phyloP scores from a whole-genome alignment of 495 filamentous ascomycete genomes.

The Symbiotaphrina buchneri region DNA sequence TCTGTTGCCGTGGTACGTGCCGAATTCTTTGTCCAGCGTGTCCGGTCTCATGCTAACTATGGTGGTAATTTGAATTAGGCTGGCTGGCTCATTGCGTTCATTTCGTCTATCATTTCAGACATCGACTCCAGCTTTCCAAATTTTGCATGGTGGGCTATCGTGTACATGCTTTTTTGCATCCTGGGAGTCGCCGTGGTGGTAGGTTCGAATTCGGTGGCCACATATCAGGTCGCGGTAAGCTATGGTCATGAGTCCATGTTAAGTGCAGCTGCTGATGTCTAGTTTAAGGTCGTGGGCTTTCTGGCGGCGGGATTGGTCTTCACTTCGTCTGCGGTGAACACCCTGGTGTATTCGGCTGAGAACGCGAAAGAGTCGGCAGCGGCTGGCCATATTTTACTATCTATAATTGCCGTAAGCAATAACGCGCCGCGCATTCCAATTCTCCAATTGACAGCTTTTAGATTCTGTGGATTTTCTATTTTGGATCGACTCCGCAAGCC shows the following conservation, averaged over 20 bases:
- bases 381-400: constrained; percentile 86
- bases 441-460: constrained; percentile 12
- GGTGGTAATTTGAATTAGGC: constrained; percentile 29
- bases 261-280: constrained; percentile 10
- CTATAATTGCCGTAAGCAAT: constrained; percentile 72
- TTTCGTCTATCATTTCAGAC: constrained; percentile 62
- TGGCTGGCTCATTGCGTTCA: constrained; percentile 83
- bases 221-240: constrained; percentile 73
- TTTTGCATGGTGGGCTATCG: constrained; percentile 75
- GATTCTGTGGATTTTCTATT: constrained; percentile 99
- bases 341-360: constrained; percentile 45
- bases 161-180: constrained; percentile 68
- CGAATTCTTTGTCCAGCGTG: background rate
- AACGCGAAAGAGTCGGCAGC: constrained; percentile 65
- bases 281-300: constrained; percentile 52
- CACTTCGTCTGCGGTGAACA: constrained; percentile 63
- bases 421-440: background rate
- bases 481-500: constrained; percentile 79
- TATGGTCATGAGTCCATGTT: background rate
- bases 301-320: constrained; percentile 62
- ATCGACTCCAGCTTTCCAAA: constrained; percentile 39
- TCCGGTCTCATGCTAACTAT: constrained; percentile 8
- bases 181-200: constrained; percentile 58
- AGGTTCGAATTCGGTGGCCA: constrained; percentile 56
- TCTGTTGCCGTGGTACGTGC: constrained; percentile 71